Base-by-base conservation (phyloP, 768 basidiomycete genomes). In the Lanmaoa rubissima region DNA sequence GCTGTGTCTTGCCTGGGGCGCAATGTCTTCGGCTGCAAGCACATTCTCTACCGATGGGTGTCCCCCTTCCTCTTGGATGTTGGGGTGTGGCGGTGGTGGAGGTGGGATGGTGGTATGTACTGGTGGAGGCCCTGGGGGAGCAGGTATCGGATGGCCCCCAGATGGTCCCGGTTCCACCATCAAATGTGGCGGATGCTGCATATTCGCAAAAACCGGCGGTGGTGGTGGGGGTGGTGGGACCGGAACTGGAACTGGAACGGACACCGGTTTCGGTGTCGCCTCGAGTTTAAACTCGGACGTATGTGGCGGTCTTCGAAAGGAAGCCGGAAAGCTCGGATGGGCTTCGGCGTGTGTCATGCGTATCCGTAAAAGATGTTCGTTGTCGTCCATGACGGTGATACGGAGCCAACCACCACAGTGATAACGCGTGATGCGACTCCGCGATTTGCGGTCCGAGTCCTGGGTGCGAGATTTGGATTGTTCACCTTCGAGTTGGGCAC, bases 341-440 rank as follows among this genome's bases (percentile, higher is more conserved):
- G 72, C 70, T 39, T 72, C 72, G 19, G 72, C 69, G 39, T 72
- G 70, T 0, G 70, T 73, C 72, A 72, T 72, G 51, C 70, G 70
- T 63, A 72, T 73, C 31, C 70, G 70, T 34, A 72, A 53, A 28
- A 73, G 70, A 31, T 63, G 64, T 43, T 72, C 70, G 43, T 73
- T 72, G 51, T 72, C 72, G 21, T 72, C 72, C 72, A 72, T 70
- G 55, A 73, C 73, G 31, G 70, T 72, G 57, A 72, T 73, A 21
- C 72, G 70, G 24, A 72, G 63, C 70, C 70, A 72, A 17, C 70
- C 70, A 2, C 72, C 70, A 34, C 70, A 72, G 38, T 73, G 72
- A 26, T 70, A 72, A 36, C 70, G 70, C 1, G 67, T 70, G 56
- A 72, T 72, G 44, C 72, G 69, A 54, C 65, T 68, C 17, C 70